Percentiles rank a stretch among this genome's conserved stretches.
Conservation (phyloP, 148 eudicot genomes). For the Beta vulgaris region DNA sequence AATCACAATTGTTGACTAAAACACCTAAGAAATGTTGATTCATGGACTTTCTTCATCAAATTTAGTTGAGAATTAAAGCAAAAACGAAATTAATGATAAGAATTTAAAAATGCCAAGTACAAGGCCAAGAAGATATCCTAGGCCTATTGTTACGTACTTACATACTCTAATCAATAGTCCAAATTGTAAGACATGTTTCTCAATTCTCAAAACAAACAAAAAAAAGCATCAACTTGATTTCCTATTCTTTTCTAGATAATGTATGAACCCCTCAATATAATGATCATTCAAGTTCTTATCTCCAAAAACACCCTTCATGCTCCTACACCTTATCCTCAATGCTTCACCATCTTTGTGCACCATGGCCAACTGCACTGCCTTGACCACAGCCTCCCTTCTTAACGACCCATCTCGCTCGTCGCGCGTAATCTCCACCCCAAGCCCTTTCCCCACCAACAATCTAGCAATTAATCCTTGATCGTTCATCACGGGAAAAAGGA, state of each 20-base stretch:
- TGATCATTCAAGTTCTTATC: slow-evolving; percentile 22
- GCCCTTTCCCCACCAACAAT: slow-evolving; percentile 40
- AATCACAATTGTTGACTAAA: too few species aligned
- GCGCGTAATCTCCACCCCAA: slow-evolving; percentile 59
- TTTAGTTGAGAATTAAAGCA: too few species aligned
- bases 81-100: too few species aligned
- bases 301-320: slow-evolving; percentile 42
- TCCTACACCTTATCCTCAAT: slow-evolving; percentile 48
- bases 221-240: not conserved
- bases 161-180: too few species aligned
- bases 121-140: too few species aligned
- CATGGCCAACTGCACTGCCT: slow-evolving; percentile 41
- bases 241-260: slow-evolving; percentile 25
- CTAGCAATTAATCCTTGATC: slow-evolving; percentile 65
- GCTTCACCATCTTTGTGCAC: slow-evolving; percentile 47
- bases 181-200: too few species aligned
- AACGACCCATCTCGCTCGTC: slow-evolving; percentile 50
- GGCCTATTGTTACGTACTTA: too few species aligned
- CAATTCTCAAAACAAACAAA: too few species aligned
- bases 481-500: slow-evolving; percentile 59
- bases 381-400: slow-evolving; percentile 41
- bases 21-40: too few species aligned
- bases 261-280: slow-evolving; percentile 32
- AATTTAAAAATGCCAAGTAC: too few species aligned
- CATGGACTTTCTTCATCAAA: too few species aligned